Conservation (phyloP, 192 early-diverging fungal genomes). For the Dissophora globulifera region DNA sequence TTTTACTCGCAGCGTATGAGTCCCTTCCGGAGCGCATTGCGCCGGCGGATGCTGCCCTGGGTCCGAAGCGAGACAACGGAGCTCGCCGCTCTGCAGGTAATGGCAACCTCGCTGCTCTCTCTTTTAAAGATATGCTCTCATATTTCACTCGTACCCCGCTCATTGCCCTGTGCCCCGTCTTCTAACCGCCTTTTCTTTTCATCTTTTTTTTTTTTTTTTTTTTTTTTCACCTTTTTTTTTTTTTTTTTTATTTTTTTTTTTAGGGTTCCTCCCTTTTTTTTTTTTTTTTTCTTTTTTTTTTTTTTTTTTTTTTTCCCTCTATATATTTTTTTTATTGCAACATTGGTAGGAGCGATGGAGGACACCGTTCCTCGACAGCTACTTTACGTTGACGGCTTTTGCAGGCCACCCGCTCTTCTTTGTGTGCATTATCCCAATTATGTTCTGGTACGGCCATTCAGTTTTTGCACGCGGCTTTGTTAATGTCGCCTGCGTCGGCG, state of each 20-base stretch:
- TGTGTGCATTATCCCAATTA: slow-evolving; percentile 78
- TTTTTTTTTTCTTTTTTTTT: no score
- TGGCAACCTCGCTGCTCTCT: no score
- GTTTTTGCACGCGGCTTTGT: slow-evolving; percentile 64
- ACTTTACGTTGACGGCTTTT: slow-evolving; percentile 79
- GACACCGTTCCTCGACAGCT: slow-evolving; percentile 64
- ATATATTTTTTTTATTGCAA: background rate
- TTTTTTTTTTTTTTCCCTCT: no score
- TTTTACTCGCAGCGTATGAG: slow-evolving; percentile 59
- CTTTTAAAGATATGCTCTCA: no score
- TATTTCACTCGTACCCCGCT: no score
- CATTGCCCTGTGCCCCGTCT: background rate
- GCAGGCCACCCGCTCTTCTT: slow-evolving; percentile 91
- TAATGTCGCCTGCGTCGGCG: slow-evolving; percentile 45
- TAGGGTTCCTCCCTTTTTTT: no score
- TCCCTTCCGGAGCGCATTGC: slow-evolving; percentile 50
- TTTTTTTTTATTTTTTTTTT: no score
- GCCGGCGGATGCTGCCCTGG: slow-evolving; percentile 55
- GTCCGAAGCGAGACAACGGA: slow-evolving; percentile 57
- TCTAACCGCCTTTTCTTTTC: background rate
- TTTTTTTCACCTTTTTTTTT: no score
- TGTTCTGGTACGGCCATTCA: slow-evolving; percentile 81
- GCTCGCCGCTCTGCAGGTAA: slow-evolving; percentile 62
- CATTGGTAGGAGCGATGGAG: slow-evolving; percentile 58
- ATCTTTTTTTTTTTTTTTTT: no score